Evolutionary conservation across 1,284 basidiomycete species (phyloP), one percentile per base, ranked within the genome.

Genomic region (Melampsora allii-populina): DNA sequence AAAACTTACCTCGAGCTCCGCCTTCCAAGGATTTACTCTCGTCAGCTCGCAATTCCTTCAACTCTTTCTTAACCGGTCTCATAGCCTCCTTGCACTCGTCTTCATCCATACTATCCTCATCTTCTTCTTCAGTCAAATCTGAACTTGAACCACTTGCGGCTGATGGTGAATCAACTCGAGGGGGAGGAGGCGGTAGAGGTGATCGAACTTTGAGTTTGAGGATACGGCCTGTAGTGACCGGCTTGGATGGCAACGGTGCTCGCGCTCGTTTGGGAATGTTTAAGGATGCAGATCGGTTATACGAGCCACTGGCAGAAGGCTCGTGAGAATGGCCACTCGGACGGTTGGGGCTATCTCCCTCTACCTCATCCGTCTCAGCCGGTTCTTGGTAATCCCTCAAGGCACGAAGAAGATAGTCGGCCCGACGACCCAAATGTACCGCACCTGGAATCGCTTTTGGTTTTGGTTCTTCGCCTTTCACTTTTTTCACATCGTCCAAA

Each of bases 351-450:
- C 63, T 56, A 36, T 75, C 72, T 33, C 72, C 58, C 9, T 50
- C 46, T 14, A 31, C 53, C 50, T 76, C 75, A n/a, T 76, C 42
- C 21, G 50, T 64, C 10, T 24, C 33, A 17, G 53, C 60, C 85
- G 93, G 93, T 85, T 95, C 92, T 79, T 93, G 90, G 83, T 94
- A 89, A 82, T 98, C 94, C 68, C 91, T 88, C 78, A 99, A 85
- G 77, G 94, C 85, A 76, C 92, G 87, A 77, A 93, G 85, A 76
- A 98, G 86, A 83, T 95, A 98, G 83, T 98, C 96, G 42, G 94
- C 94, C 69, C 96, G 88, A 63, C 96, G 90, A 56, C 97, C 95
- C 56, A 99, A 89, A 82, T 99, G 96, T 76, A 99, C 95, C 24
- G 94, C 92, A 78, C 93, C 94, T 19, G 94, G 94, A 78, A 95